Percentiles rank a stretch among this genome's conserved stretches.
phyloP scores from a whole-genome alignment of 23 red algal genomes.

The Agarophyton chilense region DNA sequence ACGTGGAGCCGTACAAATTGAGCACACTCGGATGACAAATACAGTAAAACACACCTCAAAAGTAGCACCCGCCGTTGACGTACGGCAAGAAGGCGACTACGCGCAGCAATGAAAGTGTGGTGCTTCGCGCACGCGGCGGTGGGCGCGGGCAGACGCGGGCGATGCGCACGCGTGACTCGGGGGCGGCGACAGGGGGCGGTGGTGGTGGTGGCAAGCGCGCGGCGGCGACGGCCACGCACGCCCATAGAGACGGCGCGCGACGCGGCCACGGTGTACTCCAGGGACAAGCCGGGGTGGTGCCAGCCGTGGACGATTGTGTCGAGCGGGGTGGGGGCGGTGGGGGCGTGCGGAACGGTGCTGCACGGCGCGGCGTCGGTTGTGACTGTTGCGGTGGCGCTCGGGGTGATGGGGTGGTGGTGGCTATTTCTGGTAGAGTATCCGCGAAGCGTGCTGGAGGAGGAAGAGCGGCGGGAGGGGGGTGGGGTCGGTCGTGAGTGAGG shows the following conservation, averaged over 20 bases:
- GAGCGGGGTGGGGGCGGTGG: constrained; percentile 10
- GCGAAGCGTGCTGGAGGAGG: constrained; percentile 4
- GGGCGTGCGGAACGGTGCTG: background rate
- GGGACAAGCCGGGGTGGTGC: constrained; percentile 72
- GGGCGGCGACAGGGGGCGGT: too few species aligned
- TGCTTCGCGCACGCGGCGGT: too few species aligned
- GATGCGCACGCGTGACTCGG: too few species aligned
- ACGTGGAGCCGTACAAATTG: too few species aligned
- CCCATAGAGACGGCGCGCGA: constrained; percentile 26
- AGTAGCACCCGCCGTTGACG: too few species aligned
- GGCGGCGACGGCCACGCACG: background rate
- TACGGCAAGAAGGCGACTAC: too few species aligned
- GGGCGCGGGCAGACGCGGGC: too few species aligned
- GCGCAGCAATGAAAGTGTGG: too few species aligned
- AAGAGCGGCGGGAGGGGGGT: background rate
- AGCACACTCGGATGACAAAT: too few species aligned
- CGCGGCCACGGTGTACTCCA: constrained; percentile 54
- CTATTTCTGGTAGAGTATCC: constrained; percentile 58
- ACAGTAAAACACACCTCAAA: too few species aligned
- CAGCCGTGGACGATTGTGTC: constrained; percentile 77
- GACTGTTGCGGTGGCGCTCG: background rate
- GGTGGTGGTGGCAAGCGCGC: too few species aligned
- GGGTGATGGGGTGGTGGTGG: constrained; percentile 59
- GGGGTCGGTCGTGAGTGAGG: too few species aligned
- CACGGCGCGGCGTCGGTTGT: constrained; percentile 9